These are phyloP conservation scores for Ceratocystiopsis minuta DNA, from an alignment of 2,329 filamentous ascomycete genomes.

Conservation along the genomic window DNA sequence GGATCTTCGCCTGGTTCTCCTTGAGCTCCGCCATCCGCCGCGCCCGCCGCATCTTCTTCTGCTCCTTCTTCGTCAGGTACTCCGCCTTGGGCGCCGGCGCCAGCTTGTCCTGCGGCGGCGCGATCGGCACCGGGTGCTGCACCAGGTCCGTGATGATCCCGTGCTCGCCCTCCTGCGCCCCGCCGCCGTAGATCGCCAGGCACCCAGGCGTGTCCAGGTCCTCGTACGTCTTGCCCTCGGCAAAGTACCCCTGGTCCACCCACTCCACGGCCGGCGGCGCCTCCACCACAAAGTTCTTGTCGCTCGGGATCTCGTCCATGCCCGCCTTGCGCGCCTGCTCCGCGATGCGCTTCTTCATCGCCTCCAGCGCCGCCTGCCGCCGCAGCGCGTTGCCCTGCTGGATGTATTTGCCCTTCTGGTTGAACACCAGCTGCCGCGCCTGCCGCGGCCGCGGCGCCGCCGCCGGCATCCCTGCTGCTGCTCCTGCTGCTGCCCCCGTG, in stretches of 20 bases:
- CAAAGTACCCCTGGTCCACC: constrained; percentile 77
- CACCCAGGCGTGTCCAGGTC: constrained; percentile 44
- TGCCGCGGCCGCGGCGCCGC: constrained; percentile 41
- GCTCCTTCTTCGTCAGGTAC: constrained; percentile 80
- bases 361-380: constrained; percentile 73
- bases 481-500: not conserved
- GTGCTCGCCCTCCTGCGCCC: constrained; percentile 46
- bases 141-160: constrained; percentile 80
- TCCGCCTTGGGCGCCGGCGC: constrained; percentile 67
- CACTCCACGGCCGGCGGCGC: constrained; percentile 80
- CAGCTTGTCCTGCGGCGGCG: constrained; percentile 79
- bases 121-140: constrained; percentile 79
- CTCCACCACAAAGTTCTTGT: constrained; percentile 77
- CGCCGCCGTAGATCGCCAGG: constrained; percentile 26
- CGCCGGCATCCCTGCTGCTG: constrained; percentile 25
- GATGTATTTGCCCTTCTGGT: constrained; percentile 93
- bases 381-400: constrained; percentile 80
- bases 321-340: constrained; percentile 76
- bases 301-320: constrained; percentile 79
- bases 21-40: constrained; percentile 84
- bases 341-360: constrained; percentile 86
- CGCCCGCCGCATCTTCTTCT: constrained; percentile 77
- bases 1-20: constrained; percentile 90
- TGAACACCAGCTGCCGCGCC: constrained; percentile 68
- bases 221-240: constrained; percentile 59